These are phyloP conservation scores for Parascedosporium putredinis DNA, from an alignment of 2,329 filamentous ascomycete species.

Conservation along the genomic window DNA sequence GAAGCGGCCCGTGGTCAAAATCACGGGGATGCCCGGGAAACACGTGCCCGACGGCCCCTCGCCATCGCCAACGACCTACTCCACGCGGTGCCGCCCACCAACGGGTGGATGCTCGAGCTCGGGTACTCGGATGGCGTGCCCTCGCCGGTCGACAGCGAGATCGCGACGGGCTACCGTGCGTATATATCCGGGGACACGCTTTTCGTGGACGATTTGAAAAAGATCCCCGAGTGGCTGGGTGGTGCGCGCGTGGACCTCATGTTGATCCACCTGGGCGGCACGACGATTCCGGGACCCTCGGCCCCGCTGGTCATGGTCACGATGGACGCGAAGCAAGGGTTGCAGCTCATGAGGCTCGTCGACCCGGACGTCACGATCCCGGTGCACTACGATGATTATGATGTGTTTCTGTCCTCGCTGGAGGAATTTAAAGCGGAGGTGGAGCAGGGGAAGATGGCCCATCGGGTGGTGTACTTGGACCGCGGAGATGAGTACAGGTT, in stretches of 20 bases:
- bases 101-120: constrained; percentile 56
- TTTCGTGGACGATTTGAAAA: constrained; percentile 48
- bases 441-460: constrained; percentile 34
- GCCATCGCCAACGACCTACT: constrained; percentile 26
- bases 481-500: constrained; percentile 30
- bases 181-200: constrained; percentile 59
- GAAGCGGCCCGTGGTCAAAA: constrained; percentile 36
- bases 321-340: constrained; percentile 54
- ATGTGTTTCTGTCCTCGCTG: constrained; percentile 48
- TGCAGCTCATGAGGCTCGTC: constrained; percentile 49
- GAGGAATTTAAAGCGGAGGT: constrained; percentile 49
- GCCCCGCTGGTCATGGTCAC: constrained; percentile 56
- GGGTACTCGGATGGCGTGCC: constrained; percentile 31
- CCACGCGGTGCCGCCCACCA: constrained; percentile 46
- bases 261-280: constrained; percentile 56
- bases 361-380: constrained; percentile 52
- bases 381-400: constrained; percentile 56
- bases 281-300: constrained; percentile 49
- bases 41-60: constrained; percentile 36
- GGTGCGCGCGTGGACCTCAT: constrained; percentile 51
- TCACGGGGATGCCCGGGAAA: constrained; percentile 54
- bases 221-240: constrained; percentile 46
- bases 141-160: constrained; percentile 13
- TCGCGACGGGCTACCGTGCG: constrained; percentile 42
- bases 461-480: constrained; percentile 51